These are phyloP conservation scores for Talaromyces ruber DNA, from an alignment of 495 filamentous ascomycete species.

Conservation along the genomic window DNA sequence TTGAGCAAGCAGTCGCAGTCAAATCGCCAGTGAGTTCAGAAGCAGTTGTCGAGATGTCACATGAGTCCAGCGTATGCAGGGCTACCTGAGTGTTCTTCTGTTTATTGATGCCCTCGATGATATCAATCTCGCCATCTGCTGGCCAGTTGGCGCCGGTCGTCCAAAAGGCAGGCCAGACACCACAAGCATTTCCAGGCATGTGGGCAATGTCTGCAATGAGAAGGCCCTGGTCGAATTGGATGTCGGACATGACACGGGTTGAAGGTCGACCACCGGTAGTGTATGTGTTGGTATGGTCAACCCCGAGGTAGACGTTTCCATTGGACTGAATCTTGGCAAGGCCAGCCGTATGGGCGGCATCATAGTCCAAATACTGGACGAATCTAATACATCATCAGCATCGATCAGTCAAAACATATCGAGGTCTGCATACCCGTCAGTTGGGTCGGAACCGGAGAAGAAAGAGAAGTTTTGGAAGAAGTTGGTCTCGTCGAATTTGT, in stretches of 20 bases:
- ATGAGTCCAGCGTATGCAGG: conserved; percentile 65
- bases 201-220: conserved; percentile 68
- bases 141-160: conserved; percentile 72
- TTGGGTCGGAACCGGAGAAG: conserved; percentile 49
- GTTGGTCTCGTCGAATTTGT: conserved; percentile 35
- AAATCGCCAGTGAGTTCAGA: neutral
- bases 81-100: conserved; percentile 58
- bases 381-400: conserved; percentile 9
- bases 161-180: conserved; percentile 74
- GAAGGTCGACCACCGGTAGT: conserved; percentile 51
- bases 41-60: conserved; percentile 41
- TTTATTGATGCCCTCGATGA: conserved; percentile 78
- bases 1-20: conserved; percentile 43
- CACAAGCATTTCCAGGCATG: conserved; percentile 65
- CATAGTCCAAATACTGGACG: conserved; percentile 54
- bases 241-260: conserved; percentile 60
- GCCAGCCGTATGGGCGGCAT: conserved; percentile 42
- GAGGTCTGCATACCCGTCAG: conserved; percentile 40
- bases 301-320: conserved; percentile 43
- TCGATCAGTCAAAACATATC: neutral
- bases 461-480: conserved; percentile 47
- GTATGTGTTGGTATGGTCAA: conserved; percentile 33
- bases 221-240: conserved; percentile 58
- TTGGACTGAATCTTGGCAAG: conserved; percentile 48
- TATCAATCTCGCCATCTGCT: conserved; percentile 75